These are phyloP conservation scores for Dalbergia cultrata DNA, from an alignment of 306 rosid species.

Conservation along the genomic window DNA sequence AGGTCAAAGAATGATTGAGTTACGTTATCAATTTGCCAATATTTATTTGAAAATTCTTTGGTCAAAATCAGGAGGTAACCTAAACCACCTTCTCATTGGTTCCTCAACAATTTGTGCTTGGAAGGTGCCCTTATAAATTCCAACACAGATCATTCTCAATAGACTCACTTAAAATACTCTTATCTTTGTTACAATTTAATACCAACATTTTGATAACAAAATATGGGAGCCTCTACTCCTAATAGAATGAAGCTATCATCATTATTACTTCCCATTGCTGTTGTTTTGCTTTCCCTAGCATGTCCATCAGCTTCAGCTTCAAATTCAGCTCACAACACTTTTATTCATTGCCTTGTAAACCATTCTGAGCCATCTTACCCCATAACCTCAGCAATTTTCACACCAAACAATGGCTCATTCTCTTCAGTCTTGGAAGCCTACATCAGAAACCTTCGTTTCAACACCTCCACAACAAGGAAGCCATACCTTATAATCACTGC, in stretches of 20 bases:
- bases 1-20: conserved; percentile 40
- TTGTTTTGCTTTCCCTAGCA: conserved; percentile 27
- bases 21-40: conserved; percentile 18
- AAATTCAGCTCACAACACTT: conserved; percentile 42
- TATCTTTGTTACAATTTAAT: not conserved
- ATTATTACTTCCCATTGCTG: not conserved
- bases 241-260: not conserved
- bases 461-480: conserved; percentile 60
- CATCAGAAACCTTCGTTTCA: conserved; percentile 73
- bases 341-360: conserved; percentile 59
- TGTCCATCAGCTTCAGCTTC: not conserved
- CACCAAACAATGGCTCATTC: conserved; percentile 58
- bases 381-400: conserved; percentile 59
- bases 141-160: not conserved
- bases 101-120: not conserved
- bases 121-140: conserved; percentile 32
- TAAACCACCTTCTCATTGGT: conserved; percentile 17
- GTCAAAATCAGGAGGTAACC: conserved; percentile 41
- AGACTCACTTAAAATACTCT: conserved; percentile 22
- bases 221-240: conserved; percentile 32
- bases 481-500: conserved; percentile 73
- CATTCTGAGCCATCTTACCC: conserved; percentile 61
- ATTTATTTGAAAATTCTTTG: not conserved
- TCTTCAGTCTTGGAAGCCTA: conserved; percentile 58
- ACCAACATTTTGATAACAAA: not conserved